Evolutionary conservation across 192 early-diverging fungal genomes (phyloP).

Genomic region (Podila epicladia): DNA sequence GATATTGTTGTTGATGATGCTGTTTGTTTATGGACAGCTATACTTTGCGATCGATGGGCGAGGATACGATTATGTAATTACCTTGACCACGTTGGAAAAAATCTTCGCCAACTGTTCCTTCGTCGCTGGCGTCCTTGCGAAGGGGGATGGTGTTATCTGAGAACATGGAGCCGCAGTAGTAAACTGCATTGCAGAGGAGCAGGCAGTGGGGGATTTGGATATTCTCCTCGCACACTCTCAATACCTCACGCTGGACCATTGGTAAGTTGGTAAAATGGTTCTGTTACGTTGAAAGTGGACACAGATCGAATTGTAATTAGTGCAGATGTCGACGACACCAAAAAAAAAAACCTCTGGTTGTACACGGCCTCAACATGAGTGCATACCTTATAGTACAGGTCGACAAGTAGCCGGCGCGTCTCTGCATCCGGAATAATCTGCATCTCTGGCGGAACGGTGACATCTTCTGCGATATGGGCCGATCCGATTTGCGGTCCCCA

Average conservation of each 20-base stretch:
- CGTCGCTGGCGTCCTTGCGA: slow-evolving; percentile 34
- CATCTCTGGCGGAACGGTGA: slow-evolving; percentile 2
- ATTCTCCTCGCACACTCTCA: slow-evolving; percentile 44
- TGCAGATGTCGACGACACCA: neutral
- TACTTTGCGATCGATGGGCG: neutral
- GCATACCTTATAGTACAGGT: slow-evolving; percentile 16
- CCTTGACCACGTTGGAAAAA: slow-evolving; percentile 43
- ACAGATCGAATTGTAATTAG: neutral
- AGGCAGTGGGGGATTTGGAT: slow-evolving; percentile 46
- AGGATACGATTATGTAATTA: neutral
- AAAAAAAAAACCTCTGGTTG: neutral
- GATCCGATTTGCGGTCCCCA: slow-evolving; percentile 9
- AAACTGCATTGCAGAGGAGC: slow-evolving; percentile 46
- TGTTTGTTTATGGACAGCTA: too few relatives aligned
- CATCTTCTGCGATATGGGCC: neutral
- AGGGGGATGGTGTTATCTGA: slow-evolving; percentile 18
- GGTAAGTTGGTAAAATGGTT: slow-evolving; percentile 34
- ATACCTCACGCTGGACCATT: slow-evolving; percentile 43
- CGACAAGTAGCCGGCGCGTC: slow-evolving; percentile 8
- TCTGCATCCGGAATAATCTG: slow-evolving; percentile 14
- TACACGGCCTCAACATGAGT: too few relatives aligned
- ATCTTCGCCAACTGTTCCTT: slow-evolving; percentile 43
- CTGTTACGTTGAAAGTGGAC: neutral
- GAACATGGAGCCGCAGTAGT: slow-evolving; percentile 27
- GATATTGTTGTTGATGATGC: neutral